phyloP scores from a whole-genome alignment of 208 protist species.

The Angomonas desouzai region DNA sequence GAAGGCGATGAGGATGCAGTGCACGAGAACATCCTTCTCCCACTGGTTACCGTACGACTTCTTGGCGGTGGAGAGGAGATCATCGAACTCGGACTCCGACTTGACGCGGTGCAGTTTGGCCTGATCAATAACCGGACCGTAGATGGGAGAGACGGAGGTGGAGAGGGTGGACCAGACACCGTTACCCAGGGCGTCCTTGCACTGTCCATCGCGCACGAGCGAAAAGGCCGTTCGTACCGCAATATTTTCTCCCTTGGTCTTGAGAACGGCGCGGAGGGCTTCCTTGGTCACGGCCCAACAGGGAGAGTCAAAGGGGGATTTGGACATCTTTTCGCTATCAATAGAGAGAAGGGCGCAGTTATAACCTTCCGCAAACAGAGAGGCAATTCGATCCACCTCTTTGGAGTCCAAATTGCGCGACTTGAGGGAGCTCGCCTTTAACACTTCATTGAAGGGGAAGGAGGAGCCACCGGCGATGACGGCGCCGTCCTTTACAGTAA shows the following conservation, averaged over 20 bases:
- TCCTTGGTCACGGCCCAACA: conserved; percentile 20
- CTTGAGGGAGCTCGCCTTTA: conserved; percentile 18
- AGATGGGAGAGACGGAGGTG: conserved; percentile 41
- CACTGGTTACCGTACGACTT: conserved; percentile 16
- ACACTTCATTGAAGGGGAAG: conserved; percentile 40
- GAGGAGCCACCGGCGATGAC: conserved; percentile 24
- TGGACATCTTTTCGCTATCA: conserved; percentile 24
- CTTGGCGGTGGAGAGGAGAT: conserved; percentile 20
- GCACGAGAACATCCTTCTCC: conserved; percentile 29
- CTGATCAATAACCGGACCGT: conserved; percentile 39
- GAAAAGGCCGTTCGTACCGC: conserved; percentile 39
- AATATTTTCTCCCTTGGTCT: conserved; percentile 19
- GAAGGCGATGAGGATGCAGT: conserved; percentile 33
- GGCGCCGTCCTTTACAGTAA: conserved; percentile 18
- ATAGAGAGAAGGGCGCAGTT: conserved; percentile 40
- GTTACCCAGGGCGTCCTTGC: not conserved
- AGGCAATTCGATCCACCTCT: conserved; percentile 24
- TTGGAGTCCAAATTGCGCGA: conserved; percentile 16
- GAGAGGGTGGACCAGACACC: conserved; percentile 14
- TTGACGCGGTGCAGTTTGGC: conserved; percentile 20
- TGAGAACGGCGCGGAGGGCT: conserved; percentile 20
- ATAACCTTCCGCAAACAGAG: conserved; percentile 41
- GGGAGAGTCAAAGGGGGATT: conserved; percentile 25
- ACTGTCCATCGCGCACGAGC: conserved; percentile 20
- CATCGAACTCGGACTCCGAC: conserved; percentile 14